Evolutionary conservation across 2,329 filamentous ascomycete species (phyloP).

Genomic region (Paecilomyces formosus): DNA sequence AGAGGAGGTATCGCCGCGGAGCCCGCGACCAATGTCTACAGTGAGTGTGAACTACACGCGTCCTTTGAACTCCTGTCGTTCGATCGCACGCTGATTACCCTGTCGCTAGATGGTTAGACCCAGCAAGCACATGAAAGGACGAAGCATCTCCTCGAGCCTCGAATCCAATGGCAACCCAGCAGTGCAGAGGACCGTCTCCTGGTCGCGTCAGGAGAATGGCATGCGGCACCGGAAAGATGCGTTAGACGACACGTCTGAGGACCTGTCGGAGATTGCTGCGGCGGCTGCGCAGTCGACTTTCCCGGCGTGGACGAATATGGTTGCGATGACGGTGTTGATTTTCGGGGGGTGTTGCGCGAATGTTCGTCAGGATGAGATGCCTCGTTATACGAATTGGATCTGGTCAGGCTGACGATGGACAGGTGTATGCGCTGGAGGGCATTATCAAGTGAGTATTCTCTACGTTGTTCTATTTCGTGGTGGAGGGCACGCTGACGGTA

Average conservation of each 20-base stretch:
- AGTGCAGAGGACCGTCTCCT: neutral
- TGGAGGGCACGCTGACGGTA: slow-evolving; percentile 9
- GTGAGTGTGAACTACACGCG: neutral
- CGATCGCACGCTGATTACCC: too few species aligned
- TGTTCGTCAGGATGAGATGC: slow-evolving; percentile 44
- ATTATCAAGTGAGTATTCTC: slow-evolving; percentile 70
- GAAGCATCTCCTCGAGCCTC: too few species aligned
- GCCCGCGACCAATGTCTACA: neutral
- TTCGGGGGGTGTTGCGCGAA: slow-evolving; percentile 95
- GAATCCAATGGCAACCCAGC: neutral
- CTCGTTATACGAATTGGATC: slow-evolving; percentile 11
- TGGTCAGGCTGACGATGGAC: neutral
- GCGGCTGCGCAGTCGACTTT: slow-evolving; percentile 31
- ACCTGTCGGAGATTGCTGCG: slow-evolving; percentile 12
- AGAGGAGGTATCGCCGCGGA: neutral
- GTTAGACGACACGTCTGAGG: neutral
- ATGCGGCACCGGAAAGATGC: neutral
- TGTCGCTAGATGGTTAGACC: too few species aligned
- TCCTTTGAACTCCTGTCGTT: neutral
- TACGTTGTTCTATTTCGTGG: neutral
- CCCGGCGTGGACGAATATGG: slow-evolving; percentile 56
- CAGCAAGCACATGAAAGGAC: too few species aligned
- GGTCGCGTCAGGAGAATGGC: neutral
- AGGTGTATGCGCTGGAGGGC: slow-evolving; percentile 94
- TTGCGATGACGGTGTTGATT: slow-evolving; percentile 71